phyloP scores from a whole-genome alignment of 2,329 filamentous ascomycete genomes.

The Didymella lethalis region DNA sequence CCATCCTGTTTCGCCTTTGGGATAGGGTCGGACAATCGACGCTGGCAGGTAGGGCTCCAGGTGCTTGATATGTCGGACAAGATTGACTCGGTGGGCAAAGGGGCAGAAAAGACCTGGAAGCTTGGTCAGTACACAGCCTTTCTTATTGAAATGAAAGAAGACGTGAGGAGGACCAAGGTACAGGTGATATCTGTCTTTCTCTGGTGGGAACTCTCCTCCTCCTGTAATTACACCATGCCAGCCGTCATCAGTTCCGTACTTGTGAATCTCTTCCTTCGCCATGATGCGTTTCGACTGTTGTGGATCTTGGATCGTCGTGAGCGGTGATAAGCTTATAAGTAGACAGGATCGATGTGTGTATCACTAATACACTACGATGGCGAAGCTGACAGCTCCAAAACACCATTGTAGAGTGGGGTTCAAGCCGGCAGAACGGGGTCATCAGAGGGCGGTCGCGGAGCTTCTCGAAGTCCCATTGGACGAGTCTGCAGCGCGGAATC shows the following conservation, averaged over 20 bases:
- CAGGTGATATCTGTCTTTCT: slow-evolving; percentile 63
- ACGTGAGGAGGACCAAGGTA: slow-evolving; percentile 55
- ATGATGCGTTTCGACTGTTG: not conserved
- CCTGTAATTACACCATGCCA: slow-evolving; percentile 62
- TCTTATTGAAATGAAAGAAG: too few relatives aligned
- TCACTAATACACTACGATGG: not conserved
- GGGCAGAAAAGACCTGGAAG: slow-evolving; percentile 69
- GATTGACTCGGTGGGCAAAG: slow-evolving; percentile 68
- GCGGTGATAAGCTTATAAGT: too few relatives aligned
- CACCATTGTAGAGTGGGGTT: slow-evolving; percentile 16
- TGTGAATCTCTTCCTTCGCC: slow-evolving; percentile 40
- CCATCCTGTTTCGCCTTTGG: slow-evolving; percentile 71
- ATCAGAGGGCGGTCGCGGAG: slow-evolving; percentile 20
- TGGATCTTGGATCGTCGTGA: not conserved
- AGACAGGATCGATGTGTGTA: not conserved
- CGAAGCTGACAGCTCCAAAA: not conserved
- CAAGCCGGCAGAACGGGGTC: slow-evolving; percentile 11
- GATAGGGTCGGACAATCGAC: slow-evolving; percentile 70
- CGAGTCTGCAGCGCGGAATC: not conserved
- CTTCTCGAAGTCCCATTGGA: slow-evolving; percentile 15
- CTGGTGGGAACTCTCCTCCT: slow-evolving; percentile 58
- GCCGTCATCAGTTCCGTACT: slow-evolving; percentile 53
- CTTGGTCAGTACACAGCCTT: not conserved
- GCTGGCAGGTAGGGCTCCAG: slow-evolving; percentile 63
- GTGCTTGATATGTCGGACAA: slow-evolving; percentile 66